These are phyloP conservation scores for Dactylella cylindrospora DNA, from an alignment of 2,329 filamentous ascomycete species.

Conservation along the genomic window DNA sequence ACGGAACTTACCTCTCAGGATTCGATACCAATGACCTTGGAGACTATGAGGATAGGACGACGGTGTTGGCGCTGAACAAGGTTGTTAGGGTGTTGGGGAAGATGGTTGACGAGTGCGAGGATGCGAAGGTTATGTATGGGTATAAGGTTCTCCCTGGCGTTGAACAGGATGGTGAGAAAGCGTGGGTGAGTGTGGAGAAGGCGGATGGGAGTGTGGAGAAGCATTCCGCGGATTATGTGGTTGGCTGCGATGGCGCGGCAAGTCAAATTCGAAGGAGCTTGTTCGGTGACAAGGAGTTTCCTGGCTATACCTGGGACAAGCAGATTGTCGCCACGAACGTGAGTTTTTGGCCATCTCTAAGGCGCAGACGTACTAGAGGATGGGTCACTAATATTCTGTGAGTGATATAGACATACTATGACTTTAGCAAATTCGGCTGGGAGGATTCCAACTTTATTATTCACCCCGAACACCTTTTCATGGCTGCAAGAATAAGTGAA, in stretches of 20 bases:
- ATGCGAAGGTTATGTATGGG: conserved; percentile 54
- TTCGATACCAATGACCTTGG: conserved; percentile 48
- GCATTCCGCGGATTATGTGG: conserved; percentile 58
- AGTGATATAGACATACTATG: conserved; percentile 60
- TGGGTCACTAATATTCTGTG: neutral
- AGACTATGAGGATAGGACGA: conserved; percentile 52
- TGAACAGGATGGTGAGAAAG: conserved; percentile 54
- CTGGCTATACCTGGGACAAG: conserved; percentile 62
- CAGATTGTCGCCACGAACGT: conserved; percentile 67
- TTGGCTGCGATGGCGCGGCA: conserved; percentile 61
- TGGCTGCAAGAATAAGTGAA: conserved; percentile 63
- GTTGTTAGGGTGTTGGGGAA: conserved; percentile 54
- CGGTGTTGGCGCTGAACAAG: conserved; percentile 55
- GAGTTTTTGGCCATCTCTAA: conserved; percentile 45
- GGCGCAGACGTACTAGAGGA: conserved; percentile 27
- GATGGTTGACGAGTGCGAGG: conserved; percentile 51
- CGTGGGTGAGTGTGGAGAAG: conserved; percentile 22
- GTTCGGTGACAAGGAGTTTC: conserved; percentile 59
- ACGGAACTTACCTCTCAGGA: conserved; percentile 51
- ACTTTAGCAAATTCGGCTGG: conserved; percentile 61
- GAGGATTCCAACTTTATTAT: conserved; percentile 64
- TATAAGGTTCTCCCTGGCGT: conserved; percentile 55
- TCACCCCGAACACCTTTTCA: conserved; percentile 64
- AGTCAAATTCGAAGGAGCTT: conserved; percentile 57
- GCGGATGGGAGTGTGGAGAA: conserved; percentile 43